phyloP scores from a whole-genome alignment of 129 eudicot species.

The Logfia minima region DNA sequence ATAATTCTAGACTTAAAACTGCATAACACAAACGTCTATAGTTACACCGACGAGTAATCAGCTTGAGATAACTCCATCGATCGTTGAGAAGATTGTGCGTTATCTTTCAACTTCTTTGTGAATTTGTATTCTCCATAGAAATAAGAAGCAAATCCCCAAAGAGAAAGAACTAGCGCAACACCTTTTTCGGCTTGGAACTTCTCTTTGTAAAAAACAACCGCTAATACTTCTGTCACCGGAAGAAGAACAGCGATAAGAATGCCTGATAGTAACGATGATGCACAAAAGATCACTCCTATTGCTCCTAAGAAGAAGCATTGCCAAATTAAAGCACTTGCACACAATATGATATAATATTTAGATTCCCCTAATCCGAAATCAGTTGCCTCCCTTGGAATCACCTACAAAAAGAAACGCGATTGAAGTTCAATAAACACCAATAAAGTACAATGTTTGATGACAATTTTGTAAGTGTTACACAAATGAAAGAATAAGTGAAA shows the following conservation, averaged over 20 bases:
- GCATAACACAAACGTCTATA: neutral
- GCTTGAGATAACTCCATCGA: conserved; percentile 2
- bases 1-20: neutral
- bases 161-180: conserved; percentile 45
- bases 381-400: conserved; percentile 28
- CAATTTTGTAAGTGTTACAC: neutral
- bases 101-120: neutral
- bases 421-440: neutral
- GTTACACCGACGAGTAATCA: neutral
- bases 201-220: conserved; percentile 44
- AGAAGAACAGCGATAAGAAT: conserved; percentile 42
- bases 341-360: conserved; percentile 31
- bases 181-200: conserved; percentile 46
- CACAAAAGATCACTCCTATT: conserved; percentile 45
- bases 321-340: conserved; percentile 42
- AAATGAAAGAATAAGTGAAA: neutral
- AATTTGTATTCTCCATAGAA: conserved; percentile 42
- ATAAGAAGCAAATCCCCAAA: conserved; percentile 53
- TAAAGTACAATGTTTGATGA: neutral
- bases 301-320: conserved; percentile 56
- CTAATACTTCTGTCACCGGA: conserved; percentile 41
- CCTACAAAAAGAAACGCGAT: conserved; percentile 14
- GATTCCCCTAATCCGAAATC: conserved; percentile 39
- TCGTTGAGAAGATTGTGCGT: conserved; percentile 6
- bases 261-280: conserved; percentile 45